These are phyloP conservation scores for Fusarium graminum DNA, from an alignment of 2,329 filamentous ascomycete genomes.

Conservation along the genomic window DNA sequence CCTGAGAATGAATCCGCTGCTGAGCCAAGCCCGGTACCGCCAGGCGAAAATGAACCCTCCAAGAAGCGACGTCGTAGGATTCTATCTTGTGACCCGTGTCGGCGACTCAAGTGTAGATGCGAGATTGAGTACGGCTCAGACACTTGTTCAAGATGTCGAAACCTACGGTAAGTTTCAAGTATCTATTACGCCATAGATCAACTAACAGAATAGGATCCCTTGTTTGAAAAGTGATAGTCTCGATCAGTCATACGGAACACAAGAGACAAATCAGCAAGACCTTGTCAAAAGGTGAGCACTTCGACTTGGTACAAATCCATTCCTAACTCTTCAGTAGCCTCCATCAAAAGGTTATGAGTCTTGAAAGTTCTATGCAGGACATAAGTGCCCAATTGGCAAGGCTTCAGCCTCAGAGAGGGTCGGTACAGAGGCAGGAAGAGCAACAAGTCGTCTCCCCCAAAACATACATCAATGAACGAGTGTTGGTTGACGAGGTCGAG, in stretches of 20 bases:
- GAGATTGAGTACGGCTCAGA: constrained; percentile 32
- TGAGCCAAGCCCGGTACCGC: neutral
- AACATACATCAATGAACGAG: neutral
- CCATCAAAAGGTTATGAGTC: constrained; percentile 26
- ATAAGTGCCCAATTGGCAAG: constrained; percentile 16
- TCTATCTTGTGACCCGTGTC: constrained; percentile 39
- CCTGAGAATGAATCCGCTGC: neutral
- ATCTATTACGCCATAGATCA: neutral
- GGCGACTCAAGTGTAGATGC: constrained; percentile 41
- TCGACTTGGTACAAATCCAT: neutral
- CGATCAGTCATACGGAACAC: constrained; percentile 7
- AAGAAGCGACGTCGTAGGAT: constrained; percentile 38
- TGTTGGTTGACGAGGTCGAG: constrained; percentile 14
- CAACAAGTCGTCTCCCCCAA: constrained; percentile 3
- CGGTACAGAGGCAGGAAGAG: neutral
- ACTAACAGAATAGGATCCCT: constrained; percentile 6
- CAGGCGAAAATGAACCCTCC: constrained; percentile 12
- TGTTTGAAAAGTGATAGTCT: constrained; percentile 27
- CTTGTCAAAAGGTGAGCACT: constrained; percentile 21
- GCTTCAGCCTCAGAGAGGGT: constrained; percentile 4
- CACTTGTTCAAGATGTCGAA: constrained; percentile 34
- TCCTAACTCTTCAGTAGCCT: constrained; percentile 13
- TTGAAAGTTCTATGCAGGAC: constrained; percentile 29
- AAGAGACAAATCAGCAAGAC: constrained; percentile 7
- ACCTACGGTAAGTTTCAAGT: neutral